Evolutionary conservation across 2,329 filamentous ascomycete species (phyloP), one percentile per base, ranked within the genome.

Genomic region (Phaeosphaeria sp.): DNA sequence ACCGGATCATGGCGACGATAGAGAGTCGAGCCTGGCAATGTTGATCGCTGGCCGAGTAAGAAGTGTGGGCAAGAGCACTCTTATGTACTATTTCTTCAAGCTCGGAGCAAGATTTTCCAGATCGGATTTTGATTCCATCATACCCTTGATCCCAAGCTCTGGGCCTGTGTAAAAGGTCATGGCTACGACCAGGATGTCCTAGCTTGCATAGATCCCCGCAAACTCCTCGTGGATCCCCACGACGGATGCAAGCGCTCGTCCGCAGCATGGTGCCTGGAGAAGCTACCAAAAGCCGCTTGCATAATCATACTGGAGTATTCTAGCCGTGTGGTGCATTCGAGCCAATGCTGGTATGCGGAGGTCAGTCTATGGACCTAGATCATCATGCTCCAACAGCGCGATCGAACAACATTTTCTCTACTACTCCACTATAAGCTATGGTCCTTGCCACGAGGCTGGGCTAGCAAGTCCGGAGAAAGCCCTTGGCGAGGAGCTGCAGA

Each of bases 151-250:
- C 59, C 46, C 50, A 52, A 58, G 56, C 49, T 57, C 52, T 62
- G 55, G 63, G 64, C 60, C 53, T 60, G 44, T 43, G 51, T 50
- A 58, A 52, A 54, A 30, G 27, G 53, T 47, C 50, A 54, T 58
- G 51, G 50, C 53, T 57, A 18, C 50, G 50, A 43, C 50, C 36
- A 56, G 56, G 62, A 60, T 62, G 61, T 58, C 62, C 57, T 65
- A 59, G 62, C 50, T 54, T 59, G 57, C 49, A 56, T 63, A 21
- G 52, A 64, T 64, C 66, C 65, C 66, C 66, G 64, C 65, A 63
- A 62, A 62, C 47, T 55, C 62, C 60, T 61, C 62, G 59, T 57
- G 36, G 15, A 54, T 63, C 65, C 62, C 63, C 67, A 64, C 55
- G 63, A 57, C 49, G 46, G 41, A 43, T 56, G 41, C 52, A 65